A percentile compares a stretch with the other conserved stretches of the same genome.
Evolutionary conservation across 129 eudicot species (phyloP).

Genomic region (Daucus carota): DNA sequence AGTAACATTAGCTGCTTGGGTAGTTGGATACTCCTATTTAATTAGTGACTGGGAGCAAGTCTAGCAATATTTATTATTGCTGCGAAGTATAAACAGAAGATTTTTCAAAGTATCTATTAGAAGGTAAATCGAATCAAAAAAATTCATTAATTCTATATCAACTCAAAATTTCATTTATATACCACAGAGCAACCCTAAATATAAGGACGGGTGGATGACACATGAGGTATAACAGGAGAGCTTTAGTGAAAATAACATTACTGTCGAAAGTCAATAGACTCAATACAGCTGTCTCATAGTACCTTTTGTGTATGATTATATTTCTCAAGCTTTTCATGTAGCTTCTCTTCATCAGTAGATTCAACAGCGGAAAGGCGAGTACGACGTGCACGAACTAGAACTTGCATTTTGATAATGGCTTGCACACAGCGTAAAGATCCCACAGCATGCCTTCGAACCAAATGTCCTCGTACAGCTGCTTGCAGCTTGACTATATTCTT

Average conservation of each 20-base stretch:
- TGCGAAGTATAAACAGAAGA: background rate
- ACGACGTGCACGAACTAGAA: slow-evolving; percentile 70
- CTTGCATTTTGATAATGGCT: slow-evolving; percentile 80
- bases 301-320: slow-evolving; percentile 7
- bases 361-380: slow-evolving; percentile 31
- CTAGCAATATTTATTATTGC: background rate
- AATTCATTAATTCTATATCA: background rate
- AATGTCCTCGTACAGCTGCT: slow-evolving; percentile 92
- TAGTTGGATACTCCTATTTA: background rate
- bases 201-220: background rate
- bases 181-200: background rate
- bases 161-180: background rate
- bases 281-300: slow-evolving; percentile 13
- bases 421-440: slow-evolving; percentile 88
- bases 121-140: background rate
- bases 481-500: slow-evolving; percentile 59
- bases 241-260: background rate
- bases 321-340: slow-evolving; percentile 14
- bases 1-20: background rate
- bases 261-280: background rate
- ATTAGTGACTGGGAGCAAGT: background rate
- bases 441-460: slow-evolving; percentile 76
- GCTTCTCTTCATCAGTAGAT: slow-evolving; percentile 19
- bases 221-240: background rate
- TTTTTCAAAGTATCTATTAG: background rate